These are phyloP conservation scores for Gracilaria domingensis DNA, from an alignment of 23 red algal species.

Conservation along the genomic window DNA sequence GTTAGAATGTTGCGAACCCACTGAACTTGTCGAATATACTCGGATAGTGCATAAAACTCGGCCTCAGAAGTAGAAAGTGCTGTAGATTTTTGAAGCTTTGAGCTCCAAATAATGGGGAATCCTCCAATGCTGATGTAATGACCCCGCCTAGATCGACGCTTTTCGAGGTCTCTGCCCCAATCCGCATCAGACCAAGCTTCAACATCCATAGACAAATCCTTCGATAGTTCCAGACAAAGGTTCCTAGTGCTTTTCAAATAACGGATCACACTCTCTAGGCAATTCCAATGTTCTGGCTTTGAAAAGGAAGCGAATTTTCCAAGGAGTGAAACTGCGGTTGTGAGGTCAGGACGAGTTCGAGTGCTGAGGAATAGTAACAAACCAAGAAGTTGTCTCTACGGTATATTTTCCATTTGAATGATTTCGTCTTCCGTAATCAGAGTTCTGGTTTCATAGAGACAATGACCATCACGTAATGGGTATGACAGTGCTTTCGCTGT, in stretches of 20 bases:
- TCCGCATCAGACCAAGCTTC: slow-evolving; percentile 9
- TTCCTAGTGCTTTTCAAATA: slow-evolving; percentile 9
- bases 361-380: slow-evolving; percentile 8
- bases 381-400: slow-evolving; percentile 7
- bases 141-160: slow-evolving; percentile 1
- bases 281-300: slow-evolving; percentile 26
- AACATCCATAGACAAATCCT: not conserved
- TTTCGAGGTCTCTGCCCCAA: slow-evolving; percentile 1
- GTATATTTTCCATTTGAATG: slow-evolving; percentile 20
- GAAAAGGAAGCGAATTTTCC: not conserved
- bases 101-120: slow-evolving; percentile 18
- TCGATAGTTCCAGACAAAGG: not conserved
- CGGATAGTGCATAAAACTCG: slow-evolving; percentile 7
- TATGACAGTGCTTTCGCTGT: too few species aligned
- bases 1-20: not conserved
- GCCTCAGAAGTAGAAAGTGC: not conserved
- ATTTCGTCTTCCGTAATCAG: not conserved
- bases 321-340: not conserved
- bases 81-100: slow-evolving; percentile 20
- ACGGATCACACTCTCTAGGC: not conserved
- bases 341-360: not conserved
- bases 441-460: too few species aligned
- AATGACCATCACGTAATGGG: too few species aligned
- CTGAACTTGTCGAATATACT: slow-evolving; percentile 8
- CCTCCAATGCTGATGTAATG: not conserved